These are phyloP conservation scores for Aurinia saxatilis DNA, from an alignment of 345 rosid species.

Conservation along the genomic window DNA sequence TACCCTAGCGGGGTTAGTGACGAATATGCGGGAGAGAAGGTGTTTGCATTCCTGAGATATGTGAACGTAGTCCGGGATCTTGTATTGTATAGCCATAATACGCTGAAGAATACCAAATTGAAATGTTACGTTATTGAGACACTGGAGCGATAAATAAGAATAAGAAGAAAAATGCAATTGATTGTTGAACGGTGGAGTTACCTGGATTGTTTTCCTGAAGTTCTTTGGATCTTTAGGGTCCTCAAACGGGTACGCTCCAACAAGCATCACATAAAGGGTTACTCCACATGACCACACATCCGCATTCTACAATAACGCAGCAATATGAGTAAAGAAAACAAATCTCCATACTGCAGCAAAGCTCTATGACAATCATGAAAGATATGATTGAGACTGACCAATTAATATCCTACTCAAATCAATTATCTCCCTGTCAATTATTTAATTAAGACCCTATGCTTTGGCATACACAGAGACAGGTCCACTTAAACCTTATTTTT, in stretches of 20 bases:
- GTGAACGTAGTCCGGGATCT: constrained; percentile 82
- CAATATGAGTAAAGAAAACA: neutral
- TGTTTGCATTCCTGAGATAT: constrained; percentile 75
- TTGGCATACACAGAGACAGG: neutral
- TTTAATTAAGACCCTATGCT: neutral
- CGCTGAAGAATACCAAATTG: constrained; percentile 34
- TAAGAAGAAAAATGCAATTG: neutral
- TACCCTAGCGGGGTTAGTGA: constrained; percentile 66
- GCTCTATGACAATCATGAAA: neutral
- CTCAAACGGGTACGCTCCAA: constrained; percentile 93
- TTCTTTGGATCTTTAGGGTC: constrained; percentile 83
- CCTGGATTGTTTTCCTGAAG: constrained; percentile 90
- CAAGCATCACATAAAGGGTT: constrained; percentile 87
- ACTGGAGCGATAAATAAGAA: neutral
- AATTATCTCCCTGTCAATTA: neutral
- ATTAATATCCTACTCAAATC: neutral
- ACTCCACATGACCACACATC: constrained; percentile 99
- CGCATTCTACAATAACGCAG: constrained; percentile 47
- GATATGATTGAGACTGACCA: neutral
- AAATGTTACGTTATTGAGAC: neutral
- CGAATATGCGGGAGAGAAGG: constrained; percentile 75
- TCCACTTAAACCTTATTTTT: neutral
- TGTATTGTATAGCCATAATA: constrained; percentile 81
- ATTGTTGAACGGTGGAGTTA: constrained; percentile 18
- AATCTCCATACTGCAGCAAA: neutral